These are phyloP conservation scores for Backusella mclennaniae DNA, from an alignment of 192 early-diverging fungal species.

Conservation along the genomic window DNA sequence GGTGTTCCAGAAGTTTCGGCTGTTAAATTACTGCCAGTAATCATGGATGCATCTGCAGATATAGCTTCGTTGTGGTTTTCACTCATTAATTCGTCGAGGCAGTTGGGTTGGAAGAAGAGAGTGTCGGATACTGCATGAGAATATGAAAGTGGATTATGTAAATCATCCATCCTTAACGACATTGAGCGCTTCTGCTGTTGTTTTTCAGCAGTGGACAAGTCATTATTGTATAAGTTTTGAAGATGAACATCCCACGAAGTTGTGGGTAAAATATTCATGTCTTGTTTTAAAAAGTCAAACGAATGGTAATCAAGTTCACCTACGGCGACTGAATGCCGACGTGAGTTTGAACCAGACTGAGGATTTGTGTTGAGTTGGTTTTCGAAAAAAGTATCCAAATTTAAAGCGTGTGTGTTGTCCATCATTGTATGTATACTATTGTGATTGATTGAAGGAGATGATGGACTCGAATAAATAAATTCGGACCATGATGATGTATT, in stretches of 20 bases:
- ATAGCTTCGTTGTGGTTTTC: background rate
- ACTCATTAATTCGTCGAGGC: background rate
- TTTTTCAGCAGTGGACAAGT: background rate
- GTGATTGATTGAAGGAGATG: slow-evolving; percentile 10
- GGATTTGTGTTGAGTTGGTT: background rate
- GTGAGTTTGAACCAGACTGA: slow-evolving; percentile 11
- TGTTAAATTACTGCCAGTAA: background rate
- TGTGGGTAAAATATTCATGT: background rate
- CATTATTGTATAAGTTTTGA: background rate
- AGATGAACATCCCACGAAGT: slow-evolving; percentile 3
- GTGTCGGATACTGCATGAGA: background rate
- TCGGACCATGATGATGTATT: slow-evolving; percentile 12
- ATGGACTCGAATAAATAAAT: slow-evolving; percentile 21
- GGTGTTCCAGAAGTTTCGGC: background rate
- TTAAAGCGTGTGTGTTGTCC: background rate
- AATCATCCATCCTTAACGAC: background rate
- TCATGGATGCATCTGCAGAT: background rate
- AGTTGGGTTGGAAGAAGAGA: background rate
- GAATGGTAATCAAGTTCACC: slow-evolving; percentile 25
- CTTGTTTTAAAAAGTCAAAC: slow-evolving; percentile 18
- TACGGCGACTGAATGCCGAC: slow-evolving; percentile 32
- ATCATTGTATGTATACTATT: background rate
- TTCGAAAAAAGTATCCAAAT: background rate
- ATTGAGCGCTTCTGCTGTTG: background rate
- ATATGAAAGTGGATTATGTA: background rate